Evolutionary conservation across 2,329 filamentous ascomycete species (phyloP).

Genomic region (Aureobasidium sp.): DNA sequence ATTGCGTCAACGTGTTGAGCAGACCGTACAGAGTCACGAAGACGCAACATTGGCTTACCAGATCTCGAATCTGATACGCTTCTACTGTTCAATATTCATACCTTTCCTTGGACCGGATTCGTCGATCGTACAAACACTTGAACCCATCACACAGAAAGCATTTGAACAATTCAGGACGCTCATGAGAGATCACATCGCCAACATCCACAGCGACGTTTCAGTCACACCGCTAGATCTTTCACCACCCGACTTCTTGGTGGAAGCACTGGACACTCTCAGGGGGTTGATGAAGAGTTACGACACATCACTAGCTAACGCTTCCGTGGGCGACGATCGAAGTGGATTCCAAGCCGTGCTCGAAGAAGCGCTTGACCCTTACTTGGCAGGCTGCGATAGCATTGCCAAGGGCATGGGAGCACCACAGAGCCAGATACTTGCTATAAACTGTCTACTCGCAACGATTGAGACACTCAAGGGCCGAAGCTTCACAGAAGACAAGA

Average conservation of each 20-base stretch:
- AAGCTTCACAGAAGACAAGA: conserved; percentile 55
- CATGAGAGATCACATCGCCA: conserved; percentile 71
- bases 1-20: conserved; percentile 83
- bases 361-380: conserved; percentile 79
- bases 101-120: conserved; percentile 68
- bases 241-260: conserved; percentile 71
- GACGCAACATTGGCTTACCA: conserved; percentile 85
- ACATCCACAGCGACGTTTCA: conserved; percentile 65
- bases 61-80: conserved; percentile 78
- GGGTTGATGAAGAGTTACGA: conserved; percentile 82
- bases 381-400: conserved; percentile 66
- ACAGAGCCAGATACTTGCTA: conserved; percentile 57
- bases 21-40: conserved; percentile 87
- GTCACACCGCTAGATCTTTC: conserved; percentile 64
- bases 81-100: conserved; percentile 80
- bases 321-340: conserved; percentile 47
- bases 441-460: conserved; percentile 63
- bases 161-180: conserved; percentile 75
- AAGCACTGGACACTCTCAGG: conserved; percentile 70
- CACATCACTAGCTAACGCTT: conserved; percentile 58
- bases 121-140: conserved; percentile 61
- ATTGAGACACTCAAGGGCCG: conserved; percentile 51
- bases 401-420: conserved; percentile 54
- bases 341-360: conserved; percentile 65
- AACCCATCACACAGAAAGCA: conserved; percentile 65